Base-by-base conservation (phyloP, 140 eudicot genomes). In the Flaveria floridana region DNA sequence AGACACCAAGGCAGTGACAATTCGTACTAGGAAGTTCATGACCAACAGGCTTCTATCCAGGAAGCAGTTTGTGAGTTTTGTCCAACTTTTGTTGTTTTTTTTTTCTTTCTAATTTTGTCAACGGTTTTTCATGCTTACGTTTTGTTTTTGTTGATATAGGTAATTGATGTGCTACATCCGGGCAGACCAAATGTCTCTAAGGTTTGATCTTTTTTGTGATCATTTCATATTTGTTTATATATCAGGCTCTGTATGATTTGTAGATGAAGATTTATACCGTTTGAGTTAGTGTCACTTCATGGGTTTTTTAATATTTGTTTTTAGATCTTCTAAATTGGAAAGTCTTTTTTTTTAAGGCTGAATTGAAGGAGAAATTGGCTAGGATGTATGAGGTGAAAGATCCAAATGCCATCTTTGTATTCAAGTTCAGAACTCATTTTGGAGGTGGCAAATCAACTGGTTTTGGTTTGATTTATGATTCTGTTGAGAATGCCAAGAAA, bases 161-260 rank as follows among this genome's bases (percentile, higher is more conserved):
- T 87, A 37, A 82, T 87, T 65, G 91, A 84, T 64, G 91, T 87
- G 66, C 81, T 84, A 11, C 91, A 87, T 77, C 91, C 91, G 0
- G 91, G 91, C 59, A 65, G 83, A 53, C 76, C 91, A 0, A 87
- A 87, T 74, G 86, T 84, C 47, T 84, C 91, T 70, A 87, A 87
- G 91, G 91, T 86, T 15, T 2, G 70, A 0, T 28, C 15, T 16
- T 47, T 62, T 2, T 48, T 13, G 47, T 44, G 20, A 59, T 4
- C 41, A 5, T 28, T 26, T 30, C 11, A 25, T 18, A 64, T 12
- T 13, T 19, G 4, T 41, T 0, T 44, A 16, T n/a, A 3, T 18
- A 0, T 30, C 2, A 16, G 34, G 28, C 26, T 26, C 15, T 20
- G 66, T 41, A 55, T 39, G 28, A 30, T 26, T 12, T 10, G 1